Evolutionary conservation across 495 filamentous ascomycete species (phyloP), one percentile per base, ranked within the genome.

Genomic region (Aspergillus affinis): DNA sequence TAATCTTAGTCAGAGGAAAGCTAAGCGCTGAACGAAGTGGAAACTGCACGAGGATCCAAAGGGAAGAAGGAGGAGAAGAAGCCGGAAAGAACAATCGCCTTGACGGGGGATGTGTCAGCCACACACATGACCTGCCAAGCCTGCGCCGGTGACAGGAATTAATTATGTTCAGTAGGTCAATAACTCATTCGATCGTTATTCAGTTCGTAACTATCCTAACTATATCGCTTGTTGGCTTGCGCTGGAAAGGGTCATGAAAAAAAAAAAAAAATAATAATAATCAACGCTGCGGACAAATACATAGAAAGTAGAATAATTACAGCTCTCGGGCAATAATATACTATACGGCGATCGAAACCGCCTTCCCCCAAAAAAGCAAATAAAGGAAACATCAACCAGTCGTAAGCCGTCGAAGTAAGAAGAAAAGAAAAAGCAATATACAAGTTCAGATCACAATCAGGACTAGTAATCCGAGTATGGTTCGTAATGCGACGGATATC

Each of bases 401-500:
- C 36, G 36, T 41, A 15, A 41, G 2, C 12, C 36, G 5, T 41
- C 36, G 36, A 17, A 41, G 36, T n/a, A n/a, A n/a, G 3, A 36
- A 41, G 5, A 2, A 41, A 15, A 41, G 1, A 17, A 41, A 41
- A 41, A 4, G 13, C 9, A 41, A 41, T 13, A 41, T 41, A 41
- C 36, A 41, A 10, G 13, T 15, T 41, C 13, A 15, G 36, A 41
- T 41, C 36, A 41, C 36, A 12, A 32, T 15, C 10, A 41, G 9
- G 30, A 32, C 61, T 59, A 68, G 56, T 61, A 65, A 20, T 64
- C 62, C 18, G 60, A 53, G 46, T 59, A 65, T 6, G 60, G 57
- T 17, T 68, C 65, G 52, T 68, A 61, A 15, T 54, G 61, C 49
- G 51, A 44, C 9, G 54, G 57, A 60, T 67, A 59, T 19, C 57